Base-by-base conservation (phyloP, 176 grass and related monocot species). In the Triticum aestivum region DNA sequence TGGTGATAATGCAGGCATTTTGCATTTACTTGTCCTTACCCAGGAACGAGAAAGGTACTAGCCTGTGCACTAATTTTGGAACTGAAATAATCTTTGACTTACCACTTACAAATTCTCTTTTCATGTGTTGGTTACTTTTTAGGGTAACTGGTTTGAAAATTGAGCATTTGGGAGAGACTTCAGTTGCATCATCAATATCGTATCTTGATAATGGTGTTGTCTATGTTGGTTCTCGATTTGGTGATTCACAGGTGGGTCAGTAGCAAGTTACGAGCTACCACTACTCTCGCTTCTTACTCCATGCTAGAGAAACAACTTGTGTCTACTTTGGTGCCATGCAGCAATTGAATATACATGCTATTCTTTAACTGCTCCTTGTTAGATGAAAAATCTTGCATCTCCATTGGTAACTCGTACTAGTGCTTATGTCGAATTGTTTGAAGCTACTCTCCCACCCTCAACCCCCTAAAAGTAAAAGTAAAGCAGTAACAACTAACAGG, bases 121-220 rank as follows among this genome's bases (percentile, higher is more conserved):
- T 59, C 44, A 84, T 84, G 35, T 83, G 42, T 87, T 78, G 6
- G 9, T 69, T 87, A 37, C 69, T 27, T 77, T 88, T 33, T 21
- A 99, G 97, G 91, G 97, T 99, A 73, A 97, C 92, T 93, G 92
- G 97, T 83, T 88, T 99, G 70, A 96, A 94, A 97, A 92, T 99
- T 79, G 97, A 99, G 79, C 86, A 90, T 69, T 89, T 99, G 62
- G 97, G 97, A 78, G 97, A 99, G 62, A 99, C 97, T 11, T 97
- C 97, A 30, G 87, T 99, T 69, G 94, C 97, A 61, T 99, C 94
- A 38, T 94, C 92, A 59, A 97, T 99, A 85, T 94, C 97, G 14
- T 99, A 99, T 93, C 97, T 99, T 49, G 97, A 99, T 80, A 99
- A 94, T 84, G 97, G 90, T 11, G 94, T 99, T 89, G 97, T 99